Evolutionary conservation across 208 protist species (phyloP).

Genomic region (Trypanosoma melophagium): DNA sequence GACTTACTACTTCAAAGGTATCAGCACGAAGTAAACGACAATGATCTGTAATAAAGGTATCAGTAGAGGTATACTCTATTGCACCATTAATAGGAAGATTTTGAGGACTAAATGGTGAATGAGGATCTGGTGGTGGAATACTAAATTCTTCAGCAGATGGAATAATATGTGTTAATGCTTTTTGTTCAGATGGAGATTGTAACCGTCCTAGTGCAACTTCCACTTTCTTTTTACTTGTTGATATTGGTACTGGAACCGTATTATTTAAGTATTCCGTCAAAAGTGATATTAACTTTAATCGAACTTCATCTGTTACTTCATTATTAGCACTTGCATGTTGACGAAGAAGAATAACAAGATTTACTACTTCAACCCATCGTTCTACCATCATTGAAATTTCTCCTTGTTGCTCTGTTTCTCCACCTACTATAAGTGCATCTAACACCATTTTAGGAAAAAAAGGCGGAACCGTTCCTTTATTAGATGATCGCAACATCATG

Average conservation of each 20-base stretch:
- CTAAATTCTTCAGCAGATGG: slow-evolving; percentile 60
- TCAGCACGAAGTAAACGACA: slow-evolving; percentile 80
- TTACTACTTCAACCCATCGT: slow-evolving; percentile 57
- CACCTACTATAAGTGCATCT: slow-evolving; percentile 29
- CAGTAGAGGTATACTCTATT: slow-evolving; percentile 39
- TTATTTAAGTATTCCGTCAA: slow-evolving; percentile 9
- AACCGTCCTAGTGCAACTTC: slow-evolving; percentile 29
- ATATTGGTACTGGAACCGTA: neutral
- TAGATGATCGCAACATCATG: slow-evolving; percentile 31
- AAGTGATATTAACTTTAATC: slow-evolving; percentile 29
- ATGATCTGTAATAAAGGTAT: slow-evolving; percentile 74
- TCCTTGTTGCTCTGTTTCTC: slow-evolving; percentile 6
- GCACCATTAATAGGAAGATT: slow-evolving; percentile 74
- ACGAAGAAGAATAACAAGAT: slow-evolving; percentile 68
- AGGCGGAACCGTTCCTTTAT: slow-evolving; percentile 6
- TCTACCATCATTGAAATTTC: slow-evolving; percentile 34
- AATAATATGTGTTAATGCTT: slow-evolving; percentile 33
- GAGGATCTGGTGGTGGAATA: slow-evolving; percentile 49
- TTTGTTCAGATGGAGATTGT: slow-evolving; percentile 4
- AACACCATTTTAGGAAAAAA: slow-evolving; percentile 76
- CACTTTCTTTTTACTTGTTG: slow-evolving; percentile 20
- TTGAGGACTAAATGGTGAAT: slow-evolving; percentile 56
- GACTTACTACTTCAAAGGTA: slow-evolving; percentile 78
- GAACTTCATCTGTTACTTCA: slow-evolving; percentile 21
- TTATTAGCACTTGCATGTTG: slow-evolving; percentile 33